phyloP scores from a whole-genome alignment of 2,329 filamentous ascomycete species.

The Penicillium corylophilum region DNA sequence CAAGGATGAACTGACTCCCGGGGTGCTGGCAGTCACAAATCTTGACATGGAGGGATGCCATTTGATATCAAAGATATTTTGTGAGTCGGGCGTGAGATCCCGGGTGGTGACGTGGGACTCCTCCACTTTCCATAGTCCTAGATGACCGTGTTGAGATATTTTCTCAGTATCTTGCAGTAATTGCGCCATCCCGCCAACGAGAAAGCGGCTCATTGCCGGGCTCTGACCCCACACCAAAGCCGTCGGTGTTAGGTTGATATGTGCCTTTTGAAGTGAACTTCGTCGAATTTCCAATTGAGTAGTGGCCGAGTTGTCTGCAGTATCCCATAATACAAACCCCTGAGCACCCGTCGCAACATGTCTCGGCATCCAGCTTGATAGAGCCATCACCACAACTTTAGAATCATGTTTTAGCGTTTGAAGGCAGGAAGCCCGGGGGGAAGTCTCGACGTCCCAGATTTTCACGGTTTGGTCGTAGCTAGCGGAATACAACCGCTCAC shows the following conservation, averaged over 20 bases:
- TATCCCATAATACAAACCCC: conserved; percentile 38
- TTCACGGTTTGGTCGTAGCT: conserved; percentile 58
- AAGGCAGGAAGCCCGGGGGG: conserved; percentile 27
- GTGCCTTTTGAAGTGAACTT: conserved; percentile 24
- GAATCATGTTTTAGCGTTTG: conserved; percentile 46
- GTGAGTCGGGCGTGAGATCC: conserved; percentile 47
- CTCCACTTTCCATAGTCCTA: conserved; percentile 54
- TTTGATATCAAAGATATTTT: conserved; percentile 58
- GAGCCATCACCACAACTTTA: conserved; percentile 53
- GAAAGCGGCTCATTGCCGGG: conserved; percentile 37
- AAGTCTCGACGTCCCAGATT: conserved; percentile 51
- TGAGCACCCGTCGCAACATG: conserved; percentile 51
- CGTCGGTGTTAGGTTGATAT: conserved; percentile 43
- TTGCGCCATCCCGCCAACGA: conserved; percentile 57
- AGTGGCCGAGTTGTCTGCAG: conserved; percentile 29
- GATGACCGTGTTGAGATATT: conserved; percentile 48
- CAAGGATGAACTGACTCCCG: conserved; percentile 8
- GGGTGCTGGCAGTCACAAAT: conserved; percentile 56
- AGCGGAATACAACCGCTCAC: conserved; percentile 51
- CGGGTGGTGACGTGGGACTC: conserved; percentile 37
- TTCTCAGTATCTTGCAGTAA: conserved; percentile 34
- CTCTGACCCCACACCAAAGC: conserved; percentile 50
- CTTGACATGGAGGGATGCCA: conserved; percentile 53
- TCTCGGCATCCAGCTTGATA: conserved; percentile 39
- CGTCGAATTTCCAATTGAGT: conserved; percentile 28